A percentile compares a stretch with the other conserved stretches of the same genome.
phyloP scores from a whole-genome alignment of 2,329 filamentous ascomycete genomes.

The Sphaerulina vaccinii region DNA sequence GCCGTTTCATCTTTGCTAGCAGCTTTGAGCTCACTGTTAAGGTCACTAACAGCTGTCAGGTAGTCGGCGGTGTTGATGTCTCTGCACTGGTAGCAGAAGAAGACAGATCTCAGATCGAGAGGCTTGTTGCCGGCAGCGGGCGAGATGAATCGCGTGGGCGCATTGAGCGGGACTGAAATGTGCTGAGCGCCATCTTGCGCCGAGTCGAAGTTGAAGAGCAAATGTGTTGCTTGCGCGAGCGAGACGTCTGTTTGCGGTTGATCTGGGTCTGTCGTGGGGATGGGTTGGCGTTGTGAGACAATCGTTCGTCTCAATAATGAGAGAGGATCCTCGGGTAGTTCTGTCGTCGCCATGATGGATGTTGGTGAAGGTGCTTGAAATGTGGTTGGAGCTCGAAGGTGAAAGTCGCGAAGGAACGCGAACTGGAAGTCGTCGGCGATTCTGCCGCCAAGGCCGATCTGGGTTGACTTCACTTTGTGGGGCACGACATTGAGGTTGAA shows the following conservation, averaged over 20 bases:
- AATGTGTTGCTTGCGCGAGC: conserved; percentile 73
- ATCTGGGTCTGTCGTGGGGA: conserved; percentile 71
- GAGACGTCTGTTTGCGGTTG: conserved; percentile 59
- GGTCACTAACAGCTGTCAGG: conserved; percentile 74
- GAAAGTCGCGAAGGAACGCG: neutral
- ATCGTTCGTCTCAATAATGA: conserved; percentile 82
- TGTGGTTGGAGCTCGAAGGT: neutral
- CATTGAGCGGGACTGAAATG: conserved; percentile 48
- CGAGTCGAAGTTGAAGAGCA: conserved; percentile 40
- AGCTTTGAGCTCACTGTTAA: conserved; percentile 70
- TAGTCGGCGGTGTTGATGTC: conserved; percentile 88
- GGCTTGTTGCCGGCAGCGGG: conserved; percentile 43
- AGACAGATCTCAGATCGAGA: conserved; percentile 82
- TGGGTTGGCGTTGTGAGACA: conserved; percentile 64
- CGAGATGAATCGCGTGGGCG: conserved; percentile 82
- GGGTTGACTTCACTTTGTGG: neutral
- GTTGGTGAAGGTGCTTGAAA: conserved; percentile 1
- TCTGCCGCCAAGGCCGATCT: neutral
- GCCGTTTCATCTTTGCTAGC: conserved; percentile 64
- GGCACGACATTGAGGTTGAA: neutral
- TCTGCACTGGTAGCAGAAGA: conserved; percentile 93
- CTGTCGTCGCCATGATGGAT: conserved; percentile 14
- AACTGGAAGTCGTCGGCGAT: neutral
- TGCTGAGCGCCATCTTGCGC: conserved; percentile 53
- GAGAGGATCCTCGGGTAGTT: conserved; percentile 60